Evolutionary conservation across 2,329 filamentous ascomycete genomes (phyloP).

Genomic region (Pyrenophora graminea): DNA sequence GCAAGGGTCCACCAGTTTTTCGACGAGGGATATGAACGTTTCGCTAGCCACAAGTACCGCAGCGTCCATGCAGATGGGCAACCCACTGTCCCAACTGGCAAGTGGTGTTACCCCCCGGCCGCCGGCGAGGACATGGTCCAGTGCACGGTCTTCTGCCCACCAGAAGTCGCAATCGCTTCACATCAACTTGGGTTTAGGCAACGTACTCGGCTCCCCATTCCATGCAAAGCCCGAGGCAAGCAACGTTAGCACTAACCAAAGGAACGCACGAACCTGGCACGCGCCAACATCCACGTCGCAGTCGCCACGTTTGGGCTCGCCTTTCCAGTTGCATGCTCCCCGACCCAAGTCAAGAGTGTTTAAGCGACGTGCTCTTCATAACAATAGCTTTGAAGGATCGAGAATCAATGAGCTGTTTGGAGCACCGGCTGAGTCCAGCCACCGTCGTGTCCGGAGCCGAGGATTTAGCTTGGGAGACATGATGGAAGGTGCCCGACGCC

Average conservation of each 20-base stretch:
- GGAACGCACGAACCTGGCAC: conserved; percentile 43
- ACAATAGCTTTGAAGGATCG: conserved; percentile 57
- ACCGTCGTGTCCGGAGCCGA: conserved; percentile 62
- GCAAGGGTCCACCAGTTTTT: conserved; percentile 43
- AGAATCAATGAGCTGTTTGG: conserved; percentile 51
- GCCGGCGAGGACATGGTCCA: conserved; percentile 48
- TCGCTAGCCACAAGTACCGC: conserved; percentile 58
- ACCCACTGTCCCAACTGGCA: conserved; percentile 53
- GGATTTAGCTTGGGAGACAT: conserved; percentile 65
- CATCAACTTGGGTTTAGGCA: conserved; percentile 50
- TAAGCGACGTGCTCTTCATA: conserved; percentile 62
- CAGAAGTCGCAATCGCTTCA: conserved; percentile 58
- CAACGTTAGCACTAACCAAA: conserved; percentile 31
- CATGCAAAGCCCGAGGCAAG: conserved; percentile 36
- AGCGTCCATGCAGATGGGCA: conserved; percentile 56
- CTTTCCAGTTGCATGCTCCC: conserved; percentile 59
- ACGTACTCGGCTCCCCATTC: conserved; percentile 52
- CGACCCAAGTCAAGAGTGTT: conserved; percentile 57
- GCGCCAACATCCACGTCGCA: conserved; percentile 29
- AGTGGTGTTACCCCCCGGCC: conserved; percentile 42
- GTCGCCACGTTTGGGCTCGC: conserved; percentile 52
- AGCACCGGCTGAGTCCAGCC: conserved; percentile 54
- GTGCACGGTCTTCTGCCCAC: conserved; percentile 54
- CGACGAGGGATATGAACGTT: conserved; percentile 56
- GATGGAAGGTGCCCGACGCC: conserved; percentile 54